phyloP scores from a whole-genome alignment of 2,329 filamentous ascomycete species.

The Calonectria hongkongensis region DNA sequence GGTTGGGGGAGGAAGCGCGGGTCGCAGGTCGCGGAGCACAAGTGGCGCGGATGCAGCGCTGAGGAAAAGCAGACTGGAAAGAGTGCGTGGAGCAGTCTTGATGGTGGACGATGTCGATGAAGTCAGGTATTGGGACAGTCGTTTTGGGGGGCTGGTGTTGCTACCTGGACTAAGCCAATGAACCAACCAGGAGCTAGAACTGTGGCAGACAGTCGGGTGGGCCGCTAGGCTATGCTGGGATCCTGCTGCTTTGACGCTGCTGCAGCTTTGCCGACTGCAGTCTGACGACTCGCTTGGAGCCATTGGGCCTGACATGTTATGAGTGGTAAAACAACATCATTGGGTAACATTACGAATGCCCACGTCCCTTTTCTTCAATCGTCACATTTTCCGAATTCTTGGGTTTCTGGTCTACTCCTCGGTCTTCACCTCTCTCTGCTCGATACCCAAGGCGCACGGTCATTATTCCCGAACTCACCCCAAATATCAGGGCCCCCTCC shows the following conservation, averaged over 20 bases:
- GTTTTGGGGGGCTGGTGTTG: slow-evolving; percentile 54
- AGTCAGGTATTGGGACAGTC: slow-evolving; percentile 41
- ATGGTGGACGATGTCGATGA: slow-evolving; percentile 39
- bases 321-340: slow-evolving; percentile 4
- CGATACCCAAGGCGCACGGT: not conserved
- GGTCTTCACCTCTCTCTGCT: not conserved
- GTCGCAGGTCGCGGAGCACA: slow-evolving; percentile 13
- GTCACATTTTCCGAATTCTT: not conserved
- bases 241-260: slow-evolving; percentile 28
- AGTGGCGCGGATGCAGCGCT: slow-evolving; percentile 19
- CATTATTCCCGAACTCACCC: slow-evolving; percentile 6
- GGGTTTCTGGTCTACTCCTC: not conserved
- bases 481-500: slow-evolving; percentile 20
- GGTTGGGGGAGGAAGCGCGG: not conserved
- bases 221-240: slow-evolving; percentile 34
- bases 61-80: not conserved
- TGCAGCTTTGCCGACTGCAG: slow-evolving; percentile 23
- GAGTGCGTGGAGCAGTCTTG: slow-evolving; percentile 22
- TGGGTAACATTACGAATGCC: slow-evolving; percentile 1
- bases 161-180: slow-evolving; percentile 48
- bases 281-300: slow-evolving; percentile 2
- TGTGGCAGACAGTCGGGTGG: slow-evolving; percentile 39
- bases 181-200: slow-evolving; percentile 50
- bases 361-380: not conserved
- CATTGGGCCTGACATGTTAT: not conserved